Evolutionary conservation across 176 grass and related monocot genomes (phyloP), one percentile per base, ranked within the genome.

Genomic region (barley (Hordeum vulgare)): DNA sequence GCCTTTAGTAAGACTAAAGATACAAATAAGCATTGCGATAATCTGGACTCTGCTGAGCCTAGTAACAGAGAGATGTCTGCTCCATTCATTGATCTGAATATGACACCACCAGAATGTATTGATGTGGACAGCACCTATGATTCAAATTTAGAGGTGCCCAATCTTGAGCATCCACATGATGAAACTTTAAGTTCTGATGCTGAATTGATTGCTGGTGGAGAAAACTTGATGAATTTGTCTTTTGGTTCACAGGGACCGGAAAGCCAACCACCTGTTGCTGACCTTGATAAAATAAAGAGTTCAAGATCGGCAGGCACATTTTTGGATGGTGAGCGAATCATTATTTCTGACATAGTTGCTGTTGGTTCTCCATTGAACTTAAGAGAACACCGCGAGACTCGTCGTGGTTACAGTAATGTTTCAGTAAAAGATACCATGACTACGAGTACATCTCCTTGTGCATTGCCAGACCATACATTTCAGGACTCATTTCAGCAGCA

Each of bases 1-100:
- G 56, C n/a, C 27, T 27, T 69, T 28, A 33, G 23, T 67, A 41
- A 31, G 28, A 79, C 15, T 25, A 85, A 66, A 9, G 39, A 83
- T 39, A n/a, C 36, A 37, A 66, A 59, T 37, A 61, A 81, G 65
- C 41, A 79, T 61, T 60, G 28, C 68, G 61, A 66, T 53, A n/a
- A 34, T 53, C 66, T 72, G 47, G 12, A 65, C 9, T 18, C 33
- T 67, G 61, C 60, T 87, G 49, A 78, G n/a, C 78, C 83, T 20
- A 73, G 47, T 35, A 78, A 61, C 49, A 81, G 74, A 65, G 27
- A 68, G 35, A 18, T 85, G 44, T 34, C 77, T 47, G 76, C 84
- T 49, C 10, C 31, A 28, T 78, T 81, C 36, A 24, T 90, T 78
- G 91, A 93, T 82, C 78, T 93, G 61, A 93, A 93, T 79, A 2